Conservation (phyloP, 2,329 filamentous ascomycete species). For the Fusarium succisae region DNA sequence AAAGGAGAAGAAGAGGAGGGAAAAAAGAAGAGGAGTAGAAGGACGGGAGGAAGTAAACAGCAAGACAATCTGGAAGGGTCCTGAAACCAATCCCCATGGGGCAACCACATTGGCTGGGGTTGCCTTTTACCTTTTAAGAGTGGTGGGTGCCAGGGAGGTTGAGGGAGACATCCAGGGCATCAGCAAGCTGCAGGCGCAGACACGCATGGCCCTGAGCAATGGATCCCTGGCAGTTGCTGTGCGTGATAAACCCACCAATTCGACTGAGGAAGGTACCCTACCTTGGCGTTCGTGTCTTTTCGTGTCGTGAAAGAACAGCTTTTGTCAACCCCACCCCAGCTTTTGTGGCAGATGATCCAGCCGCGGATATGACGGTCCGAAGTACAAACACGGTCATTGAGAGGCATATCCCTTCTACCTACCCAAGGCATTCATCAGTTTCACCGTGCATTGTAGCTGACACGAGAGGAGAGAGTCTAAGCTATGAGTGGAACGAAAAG, state of each 20-base stretch:
- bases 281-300: background rate
- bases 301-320: slow-evolving; percentile 12
- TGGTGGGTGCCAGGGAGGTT: background rate
- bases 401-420: slow-evolving; percentile 23
- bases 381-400: slow-evolving; percentile 26
- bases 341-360: slow-evolving; percentile 42
- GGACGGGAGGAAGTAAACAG: background rate
- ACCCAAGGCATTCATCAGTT: background rate
- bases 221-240: slow-evolving; percentile 20
- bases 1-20: slow-evolving; percentile 6
- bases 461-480: slow-evolving; percentile 28
- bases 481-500: slow-evolving; percentile 25
- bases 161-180: slow-evolving; percentile 7
- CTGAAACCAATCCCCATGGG: slow-evolving; percentile 27
- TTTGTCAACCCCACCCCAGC: slow-evolving; percentile 33
- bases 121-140: background rate
- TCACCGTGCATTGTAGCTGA: slow-evolving; percentile 19
- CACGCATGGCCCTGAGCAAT: slow-evolving; percentile 4
- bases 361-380: slow-evolving; percentile 65
- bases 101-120: slow-evolving; percentile 22
- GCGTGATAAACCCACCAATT: slow-evolving; percentile 28
- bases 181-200: slow-evolving; percentile 19
- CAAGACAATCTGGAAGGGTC: slow-evolving; percentile 3
- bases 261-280: slow-evolving; percentile 25
- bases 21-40: slow-evolving; percentile 8